These are phyloP conservation scores for Stagonosporopsis chrysanthemi DNA, from an alignment of 2,329 filamentous ascomycete genomes.

Conservation along the genomic window DNA sequence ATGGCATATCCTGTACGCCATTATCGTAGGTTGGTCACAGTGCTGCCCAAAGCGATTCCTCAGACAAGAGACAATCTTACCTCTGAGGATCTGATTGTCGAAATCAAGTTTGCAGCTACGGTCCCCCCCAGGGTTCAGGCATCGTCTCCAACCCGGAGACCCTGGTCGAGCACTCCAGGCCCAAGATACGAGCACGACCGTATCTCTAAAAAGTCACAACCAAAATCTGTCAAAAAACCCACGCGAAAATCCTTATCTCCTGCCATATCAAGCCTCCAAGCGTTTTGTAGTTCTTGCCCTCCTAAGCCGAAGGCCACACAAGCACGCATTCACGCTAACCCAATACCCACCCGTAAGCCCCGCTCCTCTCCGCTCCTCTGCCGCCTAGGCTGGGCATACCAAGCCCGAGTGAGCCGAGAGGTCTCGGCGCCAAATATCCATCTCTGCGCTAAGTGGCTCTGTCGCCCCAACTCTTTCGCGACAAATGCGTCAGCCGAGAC, in stretches of 20 bases:
- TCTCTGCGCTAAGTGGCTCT: slow-evolving; percentile 12
- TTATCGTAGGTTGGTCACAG: not conserved
- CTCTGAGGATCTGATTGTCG: not conserved
- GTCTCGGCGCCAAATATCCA: slow-evolving; percentile 24
- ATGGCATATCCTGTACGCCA: not conserved
- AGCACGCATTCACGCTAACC: slow-evolving; percentile 9
- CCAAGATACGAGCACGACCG: not conserved
- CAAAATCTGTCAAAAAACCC: not conserved
- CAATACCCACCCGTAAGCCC: slow-evolving; percentile 7
- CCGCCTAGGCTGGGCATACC: slow-evolving; percentile 27
- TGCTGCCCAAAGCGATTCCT: not conserved
- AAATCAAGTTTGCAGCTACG: slow-evolving; percentile 4
- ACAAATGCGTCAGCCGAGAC: slow-evolving; percentile 37
- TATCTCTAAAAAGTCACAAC: not conserved
- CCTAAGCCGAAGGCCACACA: slow-evolving; percentile 1
- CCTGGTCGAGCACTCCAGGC: not conserved
- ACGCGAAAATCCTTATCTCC: slow-evolving; percentile 1
- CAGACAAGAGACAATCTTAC: not conserved
- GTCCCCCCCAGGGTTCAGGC: slow-evolving; percentile 1
- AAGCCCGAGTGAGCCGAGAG: slow-evolving; percentile 23
- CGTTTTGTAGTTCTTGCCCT: slow-evolving; percentile 1
- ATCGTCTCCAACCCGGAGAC: not conserved
- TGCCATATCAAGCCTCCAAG: not conserved
- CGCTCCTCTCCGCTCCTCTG: slow-evolving; percentile 35
- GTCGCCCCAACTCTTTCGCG: slow-evolving; percentile 4